Evolutionary conservation across 2,329 filamentous ascomycete genomes (phyloP).

Genomic region (Cladorrhinum sp.): DNA sequence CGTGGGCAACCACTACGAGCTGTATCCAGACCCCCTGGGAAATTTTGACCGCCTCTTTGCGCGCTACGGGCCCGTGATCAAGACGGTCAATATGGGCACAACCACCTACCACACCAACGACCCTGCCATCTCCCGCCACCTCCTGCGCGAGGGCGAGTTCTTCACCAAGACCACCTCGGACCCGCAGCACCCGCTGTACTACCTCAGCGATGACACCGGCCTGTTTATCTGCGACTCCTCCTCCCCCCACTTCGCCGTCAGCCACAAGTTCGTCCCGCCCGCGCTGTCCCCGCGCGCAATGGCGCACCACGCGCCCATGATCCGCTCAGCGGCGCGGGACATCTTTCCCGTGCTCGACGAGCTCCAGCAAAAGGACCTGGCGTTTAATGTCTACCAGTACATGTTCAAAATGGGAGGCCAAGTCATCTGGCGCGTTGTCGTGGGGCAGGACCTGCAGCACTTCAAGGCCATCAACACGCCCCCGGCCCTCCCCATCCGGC

Average conservation of each 20-base stretch:
- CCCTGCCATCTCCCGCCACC: constrained; percentile 43
- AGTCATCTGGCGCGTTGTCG: constrained; percentile 43
- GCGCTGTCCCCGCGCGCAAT: constrained; percentile 58
- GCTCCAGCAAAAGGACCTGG: constrained; percentile 46
- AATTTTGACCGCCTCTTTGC: constrained; percentile 45
- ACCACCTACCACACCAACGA: constrained; percentile 50
- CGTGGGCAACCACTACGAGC: constrained; percentile 53
- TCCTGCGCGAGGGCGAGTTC: constrained; percentile 48
- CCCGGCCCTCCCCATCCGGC: not conserved
- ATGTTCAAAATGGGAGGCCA: constrained; percentile 49
- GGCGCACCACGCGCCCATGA: constrained; percentile 56
- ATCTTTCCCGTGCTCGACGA: constrained; percentile 49
- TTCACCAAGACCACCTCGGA: constrained; percentile 52
- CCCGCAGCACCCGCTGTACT: constrained; percentile 46
- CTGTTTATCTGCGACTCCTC: constrained; percentile 51
- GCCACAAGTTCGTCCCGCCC: constrained; percentile 62
- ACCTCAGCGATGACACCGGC: constrained; percentile 43
- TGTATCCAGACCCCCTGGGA: constrained; percentile 57
- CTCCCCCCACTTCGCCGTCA: constrained; percentile 45
- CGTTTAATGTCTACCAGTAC: constrained; percentile 48
- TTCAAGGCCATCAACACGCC: constrained; percentile 44
- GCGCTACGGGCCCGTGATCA: constrained; percentile 50
- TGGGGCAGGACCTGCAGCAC: constrained; percentile 46
- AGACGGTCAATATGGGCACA: constrained; percentile 50
- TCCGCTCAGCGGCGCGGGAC: constrained; percentile 53